A percentile compares a stretch with the other conserved stretches of the same genome.
Conservation (phyloP, 2,329 filamentous ascomycete genomes). For the Neonectria faginata region DNA sequence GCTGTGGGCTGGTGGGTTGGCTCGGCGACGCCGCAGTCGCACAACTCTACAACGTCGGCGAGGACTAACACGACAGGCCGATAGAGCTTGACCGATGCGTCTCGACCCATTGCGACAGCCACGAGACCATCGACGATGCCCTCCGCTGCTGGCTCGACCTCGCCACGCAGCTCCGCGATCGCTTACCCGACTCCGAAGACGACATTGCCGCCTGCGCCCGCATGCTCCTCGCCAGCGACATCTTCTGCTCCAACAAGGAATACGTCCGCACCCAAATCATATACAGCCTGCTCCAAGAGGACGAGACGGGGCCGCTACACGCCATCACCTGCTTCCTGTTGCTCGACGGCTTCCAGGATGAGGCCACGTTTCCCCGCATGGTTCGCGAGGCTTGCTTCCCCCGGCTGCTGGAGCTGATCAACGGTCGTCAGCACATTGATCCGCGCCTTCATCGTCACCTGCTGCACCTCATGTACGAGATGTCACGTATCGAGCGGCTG, state of each 20-base stretch:
- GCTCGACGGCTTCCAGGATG: slow-evolving; percentile 84
- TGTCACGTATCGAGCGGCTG: slow-evolving; percentile 90
- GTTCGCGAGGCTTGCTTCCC: slow-evolving; percentile 86
- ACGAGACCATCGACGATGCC: slow-evolving; percentile 81
- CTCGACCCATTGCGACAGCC: slow-evolving; percentile 59
- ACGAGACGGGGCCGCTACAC: slow-evolving; percentile 83
- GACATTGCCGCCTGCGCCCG: slow-evolving; percentile 85
- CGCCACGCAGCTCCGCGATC: slow-evolving; percentile 79
- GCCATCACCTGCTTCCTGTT: slow-evolving; percentile 86
- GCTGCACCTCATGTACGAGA: slow-evolving; percentile 93
- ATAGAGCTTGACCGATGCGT: slow-evolving; percentile 63
- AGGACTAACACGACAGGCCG: slow-evolving; percentile 28
- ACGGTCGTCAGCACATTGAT: slow-evolving; percentile 72
- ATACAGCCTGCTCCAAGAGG: slow-evolving; percentile 90
- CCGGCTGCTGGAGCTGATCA: slow-evolving; percentile 84
- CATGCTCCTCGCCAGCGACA: slow-evolving; percentile 77
- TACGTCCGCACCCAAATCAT: slow-evolving; percentile 95
- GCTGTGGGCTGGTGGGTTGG: slow-evolving; percentile 83
- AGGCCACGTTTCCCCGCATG: slow-evolving; percentile 87
- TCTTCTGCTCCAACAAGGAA: slow-evolving; percentile 80
- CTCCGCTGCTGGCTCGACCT: slow-evolving; percentile 87
- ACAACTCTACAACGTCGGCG: slow-evolving; percentile 18
- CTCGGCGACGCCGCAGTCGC: not conserved
- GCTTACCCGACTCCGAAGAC: slow-evolving; percentile 80
- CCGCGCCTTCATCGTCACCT: slow-evolving; percentile 81